These are phyloP conservation scores for Imleria badia DNA, from an alignment of 768 basidiomycete genomes.

Conservation along the genomic window DNA sequence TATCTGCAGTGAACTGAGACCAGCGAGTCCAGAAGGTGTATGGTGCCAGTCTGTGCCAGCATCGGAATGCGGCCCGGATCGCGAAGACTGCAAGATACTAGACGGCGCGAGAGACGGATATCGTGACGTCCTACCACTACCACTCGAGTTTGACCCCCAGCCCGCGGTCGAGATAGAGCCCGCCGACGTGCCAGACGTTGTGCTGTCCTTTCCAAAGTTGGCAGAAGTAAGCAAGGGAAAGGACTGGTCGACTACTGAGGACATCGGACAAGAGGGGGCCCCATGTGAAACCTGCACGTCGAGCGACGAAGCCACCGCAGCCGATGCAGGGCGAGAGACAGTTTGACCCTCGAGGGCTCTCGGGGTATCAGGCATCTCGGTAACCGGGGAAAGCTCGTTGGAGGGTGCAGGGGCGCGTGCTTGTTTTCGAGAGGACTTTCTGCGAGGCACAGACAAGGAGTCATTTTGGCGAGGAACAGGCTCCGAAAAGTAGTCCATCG, in stretches of 20 bases:
- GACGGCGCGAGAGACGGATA: constrained; percentile 30
- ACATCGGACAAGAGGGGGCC: constrained; percentile 4
- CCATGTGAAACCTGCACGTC: constrained; percentile 11
- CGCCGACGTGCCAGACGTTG: constrained; percentile 11
- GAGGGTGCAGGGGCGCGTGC: neutral
- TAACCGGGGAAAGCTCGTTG: constrained; percentile 17
- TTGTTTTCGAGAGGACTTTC: constrained; percentile 10
- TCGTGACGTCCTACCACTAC: constrained; percentile 22
- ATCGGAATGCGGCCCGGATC: constrained; percentile 10
- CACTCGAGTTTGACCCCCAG: constrained; percentile 15
- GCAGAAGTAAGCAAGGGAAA: constrained; percentile 27
- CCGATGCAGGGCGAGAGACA: neutral
- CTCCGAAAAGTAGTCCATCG: constrained; percentile 12
- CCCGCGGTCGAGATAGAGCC: constrained; percentile 17
- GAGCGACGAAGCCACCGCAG: constrained; percentile 5
- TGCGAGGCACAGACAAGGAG: neutral
- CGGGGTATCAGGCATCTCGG: constrained; percentile 15
- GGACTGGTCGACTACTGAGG: constrained; percentile 2
- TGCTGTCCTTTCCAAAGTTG: constrained; percentile 24
- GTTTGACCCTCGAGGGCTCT: neutral
- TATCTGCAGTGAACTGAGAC: constrained; percentile 12
- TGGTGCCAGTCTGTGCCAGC: constrained; percentile 24
- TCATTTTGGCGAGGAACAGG: neutral
- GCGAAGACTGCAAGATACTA: constrained; percentile 10
- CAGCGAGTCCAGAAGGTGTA: constrained; percentile 24